Conservation (phyloP, 106 monocot genomes). For the Dendrobium catenatum region DNA sequence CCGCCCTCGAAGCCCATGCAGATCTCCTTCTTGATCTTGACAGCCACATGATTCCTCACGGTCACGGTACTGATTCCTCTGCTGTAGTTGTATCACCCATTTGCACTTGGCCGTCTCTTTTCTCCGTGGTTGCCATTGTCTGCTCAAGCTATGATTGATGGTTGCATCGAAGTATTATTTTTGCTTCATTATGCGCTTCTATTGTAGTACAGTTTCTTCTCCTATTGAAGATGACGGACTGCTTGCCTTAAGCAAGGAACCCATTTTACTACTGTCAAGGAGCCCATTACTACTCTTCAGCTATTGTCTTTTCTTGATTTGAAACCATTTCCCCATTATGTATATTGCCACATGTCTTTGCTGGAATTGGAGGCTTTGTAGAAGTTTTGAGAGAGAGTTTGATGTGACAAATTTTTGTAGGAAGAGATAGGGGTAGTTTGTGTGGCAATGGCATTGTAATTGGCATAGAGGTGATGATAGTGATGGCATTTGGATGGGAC, state of each 20-base stretch:
- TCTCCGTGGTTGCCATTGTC: background rate
- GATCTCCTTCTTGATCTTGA: background rate
- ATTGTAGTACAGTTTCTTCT: background rate
- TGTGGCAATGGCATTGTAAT: background rate
- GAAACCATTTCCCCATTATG: background rate
- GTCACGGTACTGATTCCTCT: background rate
- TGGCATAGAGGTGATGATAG: background rate
- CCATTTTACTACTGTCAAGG: too few relatives aligned
- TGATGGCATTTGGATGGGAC: background rate
- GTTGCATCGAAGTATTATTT: background rate
- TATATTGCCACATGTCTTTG: background rate
- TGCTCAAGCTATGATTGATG: background rate
- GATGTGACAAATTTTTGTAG: background rate
- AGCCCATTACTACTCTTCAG: too few relatives aligned
- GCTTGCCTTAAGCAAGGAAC: too few relatives aligned
- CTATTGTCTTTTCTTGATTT: background rate
- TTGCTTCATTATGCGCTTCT: background rate
- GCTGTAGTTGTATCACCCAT: background rate
- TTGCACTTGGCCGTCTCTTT: background rate
- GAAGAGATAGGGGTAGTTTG: background rate
- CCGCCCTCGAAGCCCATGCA: background rate
- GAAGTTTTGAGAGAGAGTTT: background rate
- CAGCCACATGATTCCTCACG: background rate
- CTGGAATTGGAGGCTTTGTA: background rate
- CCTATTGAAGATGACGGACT: too few relatives aligned